phyloP scores from a whole-genome alignment of 2,329 filamentous ascomycete genomes.

The Hypocreales sp. region DNA sequence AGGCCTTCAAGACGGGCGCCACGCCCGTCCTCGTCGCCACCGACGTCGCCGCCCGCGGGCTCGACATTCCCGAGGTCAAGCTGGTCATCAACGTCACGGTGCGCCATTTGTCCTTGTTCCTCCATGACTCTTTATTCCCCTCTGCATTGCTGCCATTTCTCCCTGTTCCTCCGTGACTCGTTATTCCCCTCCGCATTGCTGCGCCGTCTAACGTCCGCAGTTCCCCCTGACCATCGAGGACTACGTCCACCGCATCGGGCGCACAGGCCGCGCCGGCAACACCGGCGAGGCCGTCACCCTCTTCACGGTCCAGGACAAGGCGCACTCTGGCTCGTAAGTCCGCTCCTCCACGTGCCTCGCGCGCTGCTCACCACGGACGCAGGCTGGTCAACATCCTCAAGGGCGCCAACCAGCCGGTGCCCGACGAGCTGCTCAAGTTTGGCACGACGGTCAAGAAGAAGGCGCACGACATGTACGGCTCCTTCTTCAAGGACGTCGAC shows the following conservation, averaged over 20 bases:
- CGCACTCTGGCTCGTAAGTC: constrained; percentile 72
- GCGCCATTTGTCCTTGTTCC: constrained; percentile 10
- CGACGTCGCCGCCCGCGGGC: constrained; percentile 83
- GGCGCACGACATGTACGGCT: constrained; percentile 86
- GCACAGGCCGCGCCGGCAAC: constrained; percentile 86
- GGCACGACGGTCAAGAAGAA: constrained; percentile 99
- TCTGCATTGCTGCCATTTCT: no score
- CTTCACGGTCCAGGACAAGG: constrained; percentile 92
- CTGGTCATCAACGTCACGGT: constrained; percentile 83
- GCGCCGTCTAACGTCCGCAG: constrained; percentile 17
- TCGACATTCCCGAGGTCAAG: constrained; percentile 93
- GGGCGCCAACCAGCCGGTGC: constrained; percentile 80
- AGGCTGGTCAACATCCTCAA: constrained; percentile 89
- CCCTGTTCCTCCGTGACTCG: no score
- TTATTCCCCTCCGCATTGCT: no score
- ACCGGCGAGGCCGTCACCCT: constrained; percentile 79
- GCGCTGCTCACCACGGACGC: constrained; percentile 1
- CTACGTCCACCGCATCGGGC: constrained; percentile 92
- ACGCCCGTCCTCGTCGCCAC: constrained; percentile 84
- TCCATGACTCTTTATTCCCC: no score
- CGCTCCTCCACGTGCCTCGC: constrained; percentile 1
- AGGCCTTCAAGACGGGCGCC: constrained; percentile 76
- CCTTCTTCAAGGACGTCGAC: constrained; percentile 85
- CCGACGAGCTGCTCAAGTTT: constrained; percentile 84
- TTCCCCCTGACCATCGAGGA: constrained; percentile 94